These are phyloP conservation scores for Colletotrichum musicola DNA, from an alignment of 2,329 filamentous ascomycete genomes.

Conservation along the genomic window DNA sequence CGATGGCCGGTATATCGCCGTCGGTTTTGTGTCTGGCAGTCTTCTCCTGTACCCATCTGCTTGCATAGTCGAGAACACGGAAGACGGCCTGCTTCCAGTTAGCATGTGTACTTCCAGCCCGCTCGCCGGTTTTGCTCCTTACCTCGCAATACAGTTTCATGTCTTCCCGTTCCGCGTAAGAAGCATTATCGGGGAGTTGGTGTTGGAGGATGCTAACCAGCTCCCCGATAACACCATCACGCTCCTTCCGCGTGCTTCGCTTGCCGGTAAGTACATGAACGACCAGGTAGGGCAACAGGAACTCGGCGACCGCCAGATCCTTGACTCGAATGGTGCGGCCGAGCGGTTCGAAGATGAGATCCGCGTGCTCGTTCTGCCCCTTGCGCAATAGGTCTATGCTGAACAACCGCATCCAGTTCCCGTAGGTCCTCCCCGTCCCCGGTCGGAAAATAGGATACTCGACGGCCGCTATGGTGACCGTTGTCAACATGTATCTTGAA, in stretches of 20 bases:
- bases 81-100: conserved; percentile 79
- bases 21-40: conserved; percentile 52
- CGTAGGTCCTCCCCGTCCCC: conserved; percentile 75
- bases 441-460: conserved; percentile 84
- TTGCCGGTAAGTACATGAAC: conserved; percentile 86
- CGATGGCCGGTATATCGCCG: conserved; percentile 61
- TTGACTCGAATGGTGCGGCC: conserved; percentile 86
- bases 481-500: conserved; percentile 82
- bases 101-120: background rate
- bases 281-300: conserved; percentile 88
- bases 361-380: conserved; percentile 79
- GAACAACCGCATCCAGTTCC: conserved; percentile 84
- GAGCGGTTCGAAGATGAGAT: conserved; percentile 83
- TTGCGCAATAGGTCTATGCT: conserved; percentile 86
- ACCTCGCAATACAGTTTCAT: conserved; percentile 90
- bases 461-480: conserved; percentile 67
- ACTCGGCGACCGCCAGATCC: conserved; percentile 87
- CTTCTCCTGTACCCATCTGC: conserved; percentile 88
- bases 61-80: conserved; percentile 89
- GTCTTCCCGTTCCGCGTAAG: conserved; percentile 76
- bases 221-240: conserved; percentile 77
- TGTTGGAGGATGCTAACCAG: conserved; percentile 80
- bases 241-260: conserved; percentile 69
- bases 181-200: conserved; percentile 61
- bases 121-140: conserved; percentile 47